A percentile compares a stretch with the other conserved stretches of the same genome.
Evolutionary conservation across 352 stramenopile genomes (phyloP).

Genomic region (Phytopythium ostracodes): DNA sequence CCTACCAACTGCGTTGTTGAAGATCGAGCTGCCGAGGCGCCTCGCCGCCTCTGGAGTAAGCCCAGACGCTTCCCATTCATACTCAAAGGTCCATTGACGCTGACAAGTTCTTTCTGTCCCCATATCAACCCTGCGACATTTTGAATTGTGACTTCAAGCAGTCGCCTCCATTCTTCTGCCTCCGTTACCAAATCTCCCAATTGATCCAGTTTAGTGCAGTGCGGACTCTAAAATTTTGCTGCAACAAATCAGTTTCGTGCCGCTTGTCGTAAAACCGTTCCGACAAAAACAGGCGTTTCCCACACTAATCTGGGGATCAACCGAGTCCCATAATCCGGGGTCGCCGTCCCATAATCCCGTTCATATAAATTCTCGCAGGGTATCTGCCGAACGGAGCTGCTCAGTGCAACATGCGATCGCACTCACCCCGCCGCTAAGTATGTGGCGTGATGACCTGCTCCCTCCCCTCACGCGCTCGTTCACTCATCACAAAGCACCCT

Average conservation of each 20-base stretch:
- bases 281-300: background rate
- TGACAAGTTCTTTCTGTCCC: background rate
- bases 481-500: background rate
- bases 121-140: too few species aligned
- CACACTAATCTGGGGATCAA: background rate
- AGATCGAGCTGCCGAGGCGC: background rate
- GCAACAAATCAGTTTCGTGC: too few species aligned
- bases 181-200: too few species aligned
- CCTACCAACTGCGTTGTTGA: background rate
- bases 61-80: background rate
- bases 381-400: background rate
- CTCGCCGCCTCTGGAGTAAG: background rate
- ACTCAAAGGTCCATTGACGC: background rate
- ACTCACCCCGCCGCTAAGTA: too few species aligned
- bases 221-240: too few species aligned
- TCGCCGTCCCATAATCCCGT: constrained; percentile 2
- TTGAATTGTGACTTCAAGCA: too few species aligned
- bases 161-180: too few species aligned
- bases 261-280: too few species aligned
- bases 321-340: constrained; percentile 3
- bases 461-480: background rate
- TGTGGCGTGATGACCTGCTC: background rate
- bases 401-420: background rate
- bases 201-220: too few species aligned
- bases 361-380: background rate